These are phyloP conservation scores for Blastobotrys mokoenaii DNA, from an alignment of 805 yeast species.

Conservation along the genomic window DNA sequence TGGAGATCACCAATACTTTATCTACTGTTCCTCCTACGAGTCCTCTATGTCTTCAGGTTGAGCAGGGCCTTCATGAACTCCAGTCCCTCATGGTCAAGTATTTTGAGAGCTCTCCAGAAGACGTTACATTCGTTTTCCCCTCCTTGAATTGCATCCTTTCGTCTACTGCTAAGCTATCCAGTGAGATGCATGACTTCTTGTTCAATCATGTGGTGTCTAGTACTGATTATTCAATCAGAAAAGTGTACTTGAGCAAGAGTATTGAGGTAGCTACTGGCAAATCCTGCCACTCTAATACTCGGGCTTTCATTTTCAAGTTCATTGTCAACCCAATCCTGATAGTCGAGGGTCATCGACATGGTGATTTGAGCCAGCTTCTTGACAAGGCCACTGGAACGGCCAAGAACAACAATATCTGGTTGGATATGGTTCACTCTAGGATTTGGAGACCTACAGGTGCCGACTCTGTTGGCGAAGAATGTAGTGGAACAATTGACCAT, in stretches of 20 bases:
- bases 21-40: conserved; percentile 39
- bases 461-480: conserved; percentile 34
- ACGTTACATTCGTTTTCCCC: conserved; percentile 32
- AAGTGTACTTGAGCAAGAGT: conserved; percentile 42
- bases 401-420: conserved; percentile 42
- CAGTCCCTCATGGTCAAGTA: conserved; percentile 41
- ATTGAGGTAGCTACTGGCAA: conserved; percentile 43
- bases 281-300: conserved; percentile 40
- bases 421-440: conserved; percentile 48
- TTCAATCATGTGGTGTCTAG: conserved; percentile 48
- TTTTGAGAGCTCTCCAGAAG: conserved; percentile 27
- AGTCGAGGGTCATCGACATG: conserved; percentile 46
- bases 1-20: conserved; percentile 37
- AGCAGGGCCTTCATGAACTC: conserved; percentile 56
- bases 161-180: conserved; percentile 36
- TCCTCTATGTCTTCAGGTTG: conserved; percentile 58
- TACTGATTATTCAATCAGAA: conserved; percentile 38
- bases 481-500: conserved; percentile 62
- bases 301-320: conserved; percentile 51
- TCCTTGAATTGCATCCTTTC: conserved; percentile 37
- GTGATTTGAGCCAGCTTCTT: conserved; percentile 41
- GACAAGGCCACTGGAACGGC: conserved; percentile 25
- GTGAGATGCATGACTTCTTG: conserved; percentile 47
- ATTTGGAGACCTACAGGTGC: conserved; percentile 55
- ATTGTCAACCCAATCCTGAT: conserved; percentile 60